Evolutionary conservation across 345 rosid genomes (phyloP).

Genomic region (Pugionium cornutum): DNA sequence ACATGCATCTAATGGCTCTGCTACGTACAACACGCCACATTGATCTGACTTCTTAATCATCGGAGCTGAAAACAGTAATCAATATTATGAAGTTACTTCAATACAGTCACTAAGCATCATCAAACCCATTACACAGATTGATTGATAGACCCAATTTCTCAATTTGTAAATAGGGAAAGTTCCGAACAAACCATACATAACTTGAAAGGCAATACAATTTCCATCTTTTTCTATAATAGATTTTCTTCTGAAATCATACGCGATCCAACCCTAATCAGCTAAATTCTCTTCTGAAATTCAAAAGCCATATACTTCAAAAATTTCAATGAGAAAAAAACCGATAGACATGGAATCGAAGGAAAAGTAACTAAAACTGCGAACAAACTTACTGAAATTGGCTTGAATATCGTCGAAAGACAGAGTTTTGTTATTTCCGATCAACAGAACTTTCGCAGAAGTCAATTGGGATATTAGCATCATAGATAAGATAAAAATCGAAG

Average conservation of each 20-base stretch:
- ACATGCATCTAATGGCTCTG: constrained; percentile 84
- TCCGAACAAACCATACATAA: no score
- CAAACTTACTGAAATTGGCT: constrained; percentile 75
- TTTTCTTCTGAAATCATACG: no score
- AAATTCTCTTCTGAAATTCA: not conserved
- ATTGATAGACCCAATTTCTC: not conserved
- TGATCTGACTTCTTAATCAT: constrained; percentile 63
- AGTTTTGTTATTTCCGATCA: constrained; percentile 64
- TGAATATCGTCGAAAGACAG: constrained; percentile 72
- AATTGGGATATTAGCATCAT: constrained; percentile 35
- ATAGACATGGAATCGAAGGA: not conserved
- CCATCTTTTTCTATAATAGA: no score
- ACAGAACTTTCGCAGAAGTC: constrained; percentile 56
- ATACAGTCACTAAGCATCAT: not conserved
- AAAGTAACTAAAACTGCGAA: not conserved
- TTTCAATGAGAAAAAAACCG: not conserved
- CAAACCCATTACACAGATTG: not conserved
- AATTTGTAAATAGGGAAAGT: not conserved
- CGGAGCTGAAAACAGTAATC: constrained; percentile 55
- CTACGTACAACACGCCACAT: constrained; percentile 59
- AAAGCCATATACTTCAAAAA: not conserved
- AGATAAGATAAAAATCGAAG: constrained; percentile 38
- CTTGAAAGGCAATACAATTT: no score
- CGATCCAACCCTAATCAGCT: no score
- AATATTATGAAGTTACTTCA: not conserved